Evolutionary conservation across 345 rosid species (phyloP), one percentile per base, ranked within the genome.

Genomic region (Angophora floribunda): DNA sequence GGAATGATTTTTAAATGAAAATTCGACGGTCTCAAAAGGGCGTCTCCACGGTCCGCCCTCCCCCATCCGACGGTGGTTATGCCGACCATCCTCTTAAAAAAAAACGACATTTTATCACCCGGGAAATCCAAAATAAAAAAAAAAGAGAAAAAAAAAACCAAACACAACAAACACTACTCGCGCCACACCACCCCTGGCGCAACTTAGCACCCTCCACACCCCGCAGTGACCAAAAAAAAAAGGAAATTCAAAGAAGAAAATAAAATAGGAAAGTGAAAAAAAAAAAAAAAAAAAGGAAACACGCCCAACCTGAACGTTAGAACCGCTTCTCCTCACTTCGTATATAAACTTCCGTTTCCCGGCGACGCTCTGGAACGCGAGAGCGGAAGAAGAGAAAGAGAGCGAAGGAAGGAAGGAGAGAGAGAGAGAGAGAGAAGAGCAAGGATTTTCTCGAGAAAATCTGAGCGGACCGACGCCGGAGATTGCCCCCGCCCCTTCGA

Each of bases 321-420:
- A 70, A 36, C 80, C 80, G 80, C 82, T 75, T 75, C 82, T 75
- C 82, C 14, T 19, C 82, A 36, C 82, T 75, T 75, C 82, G 82
- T 85, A 90, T 87, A 88, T 89, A 90, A 93, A 89, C 91, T 90
- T 88, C 53, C 87, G 89, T 88, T 90, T 90, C 90, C 93, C 92
- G 93, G 93, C 92, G 93, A 91, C 87, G 88, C 91, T 89, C 92
- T 87, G 92, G 91, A 94, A 93, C 91, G 88, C 90, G 84, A 53
- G 92, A 89, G 28, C 91, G 91, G 88, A 26, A 24, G 30, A 92
- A 90, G 88, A 52, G 55, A 32, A n/a, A 85, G 47, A 51, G 87
- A 80, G 86, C 36, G 89, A 85, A 87, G 86, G 70, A 85, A 45
- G 32, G 9, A n/a, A n/a, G n/a, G n/a, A n/a, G n/a, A n/a, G 80